phyloP scores from a whole-genome alignment of 768 basidiomycete species.

The Austroboletus eburneus region DNA sequence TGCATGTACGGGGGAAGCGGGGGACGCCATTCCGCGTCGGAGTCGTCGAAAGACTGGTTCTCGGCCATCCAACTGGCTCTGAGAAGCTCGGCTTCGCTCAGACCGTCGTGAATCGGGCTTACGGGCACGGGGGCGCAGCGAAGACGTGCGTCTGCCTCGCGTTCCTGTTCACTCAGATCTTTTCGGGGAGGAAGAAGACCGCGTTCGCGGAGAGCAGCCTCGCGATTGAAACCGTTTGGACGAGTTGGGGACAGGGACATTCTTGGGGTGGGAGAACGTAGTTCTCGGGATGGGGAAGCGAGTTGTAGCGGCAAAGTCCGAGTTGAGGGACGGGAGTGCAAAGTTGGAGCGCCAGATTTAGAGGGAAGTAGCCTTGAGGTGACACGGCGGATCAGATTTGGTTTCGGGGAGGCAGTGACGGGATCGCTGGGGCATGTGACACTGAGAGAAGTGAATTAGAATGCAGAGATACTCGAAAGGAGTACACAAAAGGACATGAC shows the following conservation, averaged over 20 bases:
- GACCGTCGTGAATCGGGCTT: conserved; percentile 11
- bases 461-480: too few relatives aligned
- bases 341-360: background rate
- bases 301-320: conserved; percentile 8
- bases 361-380: conserved; percentile 26
- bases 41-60: conserved; percentile 24
- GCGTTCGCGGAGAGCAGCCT: conserved; percentile 58
- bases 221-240: conserved; percentile 26
- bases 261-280: conserved; percentile 2
- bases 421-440: background rate
- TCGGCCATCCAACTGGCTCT: conserved; percentile 51
- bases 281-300: background rate
- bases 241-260: background rate
- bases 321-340: conserved; percentile 13
- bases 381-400: conserved; percentile 27
- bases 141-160: conserved; percentile 41
- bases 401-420: conserved; percentile 5
- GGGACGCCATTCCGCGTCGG: conserved; percentile 19
- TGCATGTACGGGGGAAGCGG: conserved; percentile 1
- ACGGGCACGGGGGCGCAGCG: conserved; percentile 33
- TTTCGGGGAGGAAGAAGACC: conserved; percentile 49
- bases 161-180: conserved; percentile 35
- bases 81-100: conserved; percentile 48
- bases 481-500: too few relatives aligned
- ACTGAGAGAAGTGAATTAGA: background rate